Conservation (phyloP, 371 early-diverging fungal genomes). For the Circinella umbellata region DNA sequence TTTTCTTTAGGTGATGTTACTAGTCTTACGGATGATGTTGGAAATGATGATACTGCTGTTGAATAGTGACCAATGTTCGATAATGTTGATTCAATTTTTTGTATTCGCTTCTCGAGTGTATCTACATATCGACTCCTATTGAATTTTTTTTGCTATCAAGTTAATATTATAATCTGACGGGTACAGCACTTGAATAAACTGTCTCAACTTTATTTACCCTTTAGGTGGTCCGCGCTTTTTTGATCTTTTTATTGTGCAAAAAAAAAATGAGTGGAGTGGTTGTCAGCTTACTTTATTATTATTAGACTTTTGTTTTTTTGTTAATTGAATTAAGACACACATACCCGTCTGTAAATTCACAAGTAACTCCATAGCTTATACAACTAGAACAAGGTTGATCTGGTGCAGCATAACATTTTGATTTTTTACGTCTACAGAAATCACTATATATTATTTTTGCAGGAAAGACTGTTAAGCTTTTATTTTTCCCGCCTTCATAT, state of each 20-base stretch:
- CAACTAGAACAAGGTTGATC: slow-evolving; percentile 43
- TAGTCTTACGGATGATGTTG: neutral
- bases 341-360: slow-evolving; percentile 30
- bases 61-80: neutral
- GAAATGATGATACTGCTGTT: neutral
- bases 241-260: slow-evolving; percentile 13
- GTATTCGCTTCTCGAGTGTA: slow-evolving; percentile 49
- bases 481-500: neutral
- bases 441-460: slow-evolving; percentile 26
- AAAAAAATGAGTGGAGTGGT: neutral
- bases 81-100: slow-evolving; percentile 34
- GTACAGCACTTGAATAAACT: too few species aligned
- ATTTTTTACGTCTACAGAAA: slow-evolving; percentile 44
- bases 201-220: slow-evolving; percentile 15
- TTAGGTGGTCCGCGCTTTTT: slow-evolving; percentile 46
- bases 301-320: neutral
- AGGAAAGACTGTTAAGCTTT: neutral
- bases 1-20: slow-evolving; percentile 29
- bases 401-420: slow-evolving; percentile 34
- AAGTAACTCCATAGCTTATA: slow-evolving; percentile 30
- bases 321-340: neutral
- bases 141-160: neutral
- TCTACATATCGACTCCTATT: slow-evolving; percentile 42
- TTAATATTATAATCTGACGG: neutral
- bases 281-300: too few species aligned